These are phyloP conservation scores for Plasmodium gonderi DNA, from an alignment of 169 alveolate species.

Conservation along the genomic window DNA sequence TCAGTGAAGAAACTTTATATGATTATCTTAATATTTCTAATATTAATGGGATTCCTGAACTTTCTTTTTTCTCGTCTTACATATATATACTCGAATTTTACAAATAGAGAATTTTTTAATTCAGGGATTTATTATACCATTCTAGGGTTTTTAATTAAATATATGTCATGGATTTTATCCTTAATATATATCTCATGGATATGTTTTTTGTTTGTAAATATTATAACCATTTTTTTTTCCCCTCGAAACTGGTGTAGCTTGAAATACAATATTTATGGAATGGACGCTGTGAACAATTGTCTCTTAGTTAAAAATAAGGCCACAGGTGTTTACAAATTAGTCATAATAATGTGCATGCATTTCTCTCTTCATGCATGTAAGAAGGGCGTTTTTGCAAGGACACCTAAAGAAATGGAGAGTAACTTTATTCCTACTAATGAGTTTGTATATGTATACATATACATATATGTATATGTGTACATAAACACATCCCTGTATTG, in stretches of 20 bases:
- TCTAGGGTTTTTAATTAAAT: constrained; percentile 53
- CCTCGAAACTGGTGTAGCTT: constrained; percentile 23
- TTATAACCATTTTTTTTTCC: constrained; percentile 8
- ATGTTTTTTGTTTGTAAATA: constrained; percentile 27
- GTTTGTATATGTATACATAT: background rate
- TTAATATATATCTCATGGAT: constrained; percentile 49
- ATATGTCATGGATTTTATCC: constrained; percentile 55
- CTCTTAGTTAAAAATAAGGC: constrained; percentile 16
- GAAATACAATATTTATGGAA: constrained; percentile 39
- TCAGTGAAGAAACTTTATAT: constrained; percentile 24
- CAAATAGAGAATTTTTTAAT: constrained; percentile 53
- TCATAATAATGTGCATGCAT: too few species aligned
- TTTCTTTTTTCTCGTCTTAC: constrained; percentile 67
- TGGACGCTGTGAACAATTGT: constrained; percentile 59
- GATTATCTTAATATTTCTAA: constrained; percentile 16
- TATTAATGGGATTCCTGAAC: constrained; percentile 53
- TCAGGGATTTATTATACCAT: constrained; percentile 46
- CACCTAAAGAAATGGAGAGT: too few species aligned
- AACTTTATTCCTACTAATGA: too few species aligned
- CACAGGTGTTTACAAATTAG: too few species aligned
- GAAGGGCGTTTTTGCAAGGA: too few species aligned
- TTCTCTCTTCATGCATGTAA: too few species aligned
- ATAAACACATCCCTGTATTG: background rate
- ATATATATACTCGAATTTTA: constrained; percentile 53
- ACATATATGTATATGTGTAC: background rate